phyloP scores from a whole-genome alignment of 208 protist genomes.

The Leishmania arabica region DNA sequence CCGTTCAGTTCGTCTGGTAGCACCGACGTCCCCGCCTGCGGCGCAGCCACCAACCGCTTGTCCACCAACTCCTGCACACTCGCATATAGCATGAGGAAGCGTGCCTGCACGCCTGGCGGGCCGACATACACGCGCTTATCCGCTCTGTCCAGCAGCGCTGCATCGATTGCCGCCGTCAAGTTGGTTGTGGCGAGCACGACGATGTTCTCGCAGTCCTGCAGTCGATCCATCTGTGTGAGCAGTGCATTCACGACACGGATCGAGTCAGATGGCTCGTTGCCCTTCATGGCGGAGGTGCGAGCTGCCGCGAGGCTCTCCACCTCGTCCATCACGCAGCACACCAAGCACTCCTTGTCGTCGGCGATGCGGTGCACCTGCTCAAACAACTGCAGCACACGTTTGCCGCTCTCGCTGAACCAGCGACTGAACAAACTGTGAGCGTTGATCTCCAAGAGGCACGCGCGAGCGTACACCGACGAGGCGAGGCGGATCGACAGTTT shows the following conservation, averaged over 20 bases:
- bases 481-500: constrained; percentile 77
- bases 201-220: constrained; percentile 90
- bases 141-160: constrained; percentile 95
- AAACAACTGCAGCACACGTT: constrained; percentile 96
- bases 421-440: constrained; percentile 96
- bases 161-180: constrained; percentile 93
- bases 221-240: constrained; percentile 96
- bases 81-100: constrained; percentile 71
- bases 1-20: not conserved
- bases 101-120: constrained; percentile 75
- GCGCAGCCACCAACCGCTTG: constrained; percentile 17
- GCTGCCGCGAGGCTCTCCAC: constrained; percentile 96
- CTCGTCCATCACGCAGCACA: constrained; percentile 95
- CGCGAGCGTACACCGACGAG: constrained; percentile 35
- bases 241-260: constrained; percentile 96
- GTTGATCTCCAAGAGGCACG: constrained; percentile 94
- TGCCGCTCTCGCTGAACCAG: constrained; percentile 98
- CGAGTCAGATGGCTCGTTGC: constrained; percentile 95
- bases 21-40: not conserved
- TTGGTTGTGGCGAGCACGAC: constrained; percentile 97
- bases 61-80: constrained; percentile 83
- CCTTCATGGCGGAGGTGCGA: constrained; percentile 81
- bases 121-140: constrained; percentile 96
- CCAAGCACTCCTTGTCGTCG: constrained; percentile 56
- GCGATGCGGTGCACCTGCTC: constrained; percentile 79